Base-by-base conservation (phyloP, 805 yeast species). In the Nakazawaea wickerhamii region DNA sequence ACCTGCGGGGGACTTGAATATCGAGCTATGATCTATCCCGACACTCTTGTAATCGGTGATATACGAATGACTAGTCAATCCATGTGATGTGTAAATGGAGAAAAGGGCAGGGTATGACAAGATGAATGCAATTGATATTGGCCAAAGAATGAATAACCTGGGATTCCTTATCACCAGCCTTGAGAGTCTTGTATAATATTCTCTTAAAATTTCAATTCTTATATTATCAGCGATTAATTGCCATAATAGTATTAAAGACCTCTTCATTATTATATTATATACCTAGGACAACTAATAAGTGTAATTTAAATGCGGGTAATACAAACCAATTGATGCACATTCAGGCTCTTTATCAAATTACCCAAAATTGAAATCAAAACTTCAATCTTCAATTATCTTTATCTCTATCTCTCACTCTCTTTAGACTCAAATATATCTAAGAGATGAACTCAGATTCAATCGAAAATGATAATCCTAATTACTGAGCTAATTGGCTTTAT, bases 101-200 rank as follows among this genome's bases (percentile, higher is more conserved):
- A 68, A 67, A 10, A 76, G 50, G 0, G 77, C 54, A 2, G 80
- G 79, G 49, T 74, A 77, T 8, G 79, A 63, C 18, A 77, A 45
- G 4, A 71, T 55, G 44, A 77, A 70, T 7, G 69, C 64, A 2
- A 73, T 43, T 3, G 77, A 54, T 3, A 71, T 61, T 1, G 82
- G 80, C 63, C 71, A 61, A 8, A 77, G 59, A 21, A 77, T 77
- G 50, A 63, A 71, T 3, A 55, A 49, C 22, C 65, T 52, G 5
- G 75, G 77, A 31, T 60, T 58, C 46, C 50, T 58, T 15, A 64
- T 52, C n/a, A 70, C 57, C n/a, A 41, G 26, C 7, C 35, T 43
- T 2, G 65, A 59, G 2, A 60, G 41, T 8, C 14, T 30, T 0
- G 45, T 39, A 38, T 60, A 60, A 33, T 52, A 48, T 28, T 20